Evolutionary conservation across 495 filamentous ascomycete genomes (phyloP).

Genomic region (Aspergillus leporis): DNA sequence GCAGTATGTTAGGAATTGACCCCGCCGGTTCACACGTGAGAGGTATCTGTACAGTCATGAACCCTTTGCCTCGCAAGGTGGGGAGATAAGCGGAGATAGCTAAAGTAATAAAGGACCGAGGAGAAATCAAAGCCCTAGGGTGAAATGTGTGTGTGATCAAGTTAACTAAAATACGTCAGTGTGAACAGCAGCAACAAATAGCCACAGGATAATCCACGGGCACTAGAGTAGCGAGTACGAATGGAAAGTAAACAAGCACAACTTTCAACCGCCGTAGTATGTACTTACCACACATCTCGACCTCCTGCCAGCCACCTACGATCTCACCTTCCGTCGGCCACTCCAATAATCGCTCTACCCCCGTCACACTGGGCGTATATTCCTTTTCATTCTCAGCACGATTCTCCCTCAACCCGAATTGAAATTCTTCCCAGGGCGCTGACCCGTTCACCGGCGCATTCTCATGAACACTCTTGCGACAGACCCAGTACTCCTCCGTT

Average conservation of each 20-base stretch:
- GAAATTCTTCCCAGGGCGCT: constrained; percentile 67
- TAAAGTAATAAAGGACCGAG: constrained; percentile 40
- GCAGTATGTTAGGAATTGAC: constrained; percentile 31
- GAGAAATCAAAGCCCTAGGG: constrained; percentile 33
- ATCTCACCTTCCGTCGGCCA: constrained; percentile 49
- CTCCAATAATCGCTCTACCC: constrained; percentile 48
- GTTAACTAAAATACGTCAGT: constrained; percentile 30
- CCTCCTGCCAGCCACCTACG: constrained; percentile 46
- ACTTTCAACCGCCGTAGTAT: neutral
- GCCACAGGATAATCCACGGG: constrained; percentile 26
- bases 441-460: constrained; percentile 55
- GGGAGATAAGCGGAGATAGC: constrained; percentile 33
- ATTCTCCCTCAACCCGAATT: constrained; percentile 53
- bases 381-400: constrained; percentile 69
- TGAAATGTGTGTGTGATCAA: constrained; percentile 46
- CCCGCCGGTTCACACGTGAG: constrained; percentile 37
- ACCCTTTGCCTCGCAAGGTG: constrained; percentile 29
- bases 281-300: constrained; percentile 50
- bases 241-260: too few relatives aligned
- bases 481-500: constrained; percentile 65
- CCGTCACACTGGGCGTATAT: constrained; percentile 70
- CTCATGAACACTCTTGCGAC: constrained; percentile 62
- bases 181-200: constrained; percentile 30
- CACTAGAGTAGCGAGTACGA: too few relatives aligned
- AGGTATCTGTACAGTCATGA: constrained; percentile 58